Percentiles rank a stretch among this genome's conserved stretches.
phyloP scores from a whole-genome alignment of 345 rosid species.

The Salix brachista region DNA sequence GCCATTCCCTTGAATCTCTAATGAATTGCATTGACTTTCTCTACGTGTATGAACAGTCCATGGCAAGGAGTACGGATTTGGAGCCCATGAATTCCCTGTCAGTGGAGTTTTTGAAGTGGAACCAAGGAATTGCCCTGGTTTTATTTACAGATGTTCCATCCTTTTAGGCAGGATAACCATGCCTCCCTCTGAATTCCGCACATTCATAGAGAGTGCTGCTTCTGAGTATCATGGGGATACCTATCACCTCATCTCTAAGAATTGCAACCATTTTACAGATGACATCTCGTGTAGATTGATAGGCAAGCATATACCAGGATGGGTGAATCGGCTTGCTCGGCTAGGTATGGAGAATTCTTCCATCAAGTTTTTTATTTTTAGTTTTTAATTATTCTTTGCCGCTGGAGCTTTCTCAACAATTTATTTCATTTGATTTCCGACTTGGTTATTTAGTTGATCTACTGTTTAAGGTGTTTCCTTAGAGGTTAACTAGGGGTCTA shows the following conservation, averaged over 20 bases:
- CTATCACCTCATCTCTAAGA: constrained; percentile 69
- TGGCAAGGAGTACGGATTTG: constrained; percentile 75
- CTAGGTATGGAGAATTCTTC: constrained; percentile 40
- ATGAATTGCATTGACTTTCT: not conserved
- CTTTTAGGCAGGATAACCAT: constrained; percentile 41
- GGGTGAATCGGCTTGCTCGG: constrained; percentile 77
- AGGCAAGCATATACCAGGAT: constrained; percentile 56
- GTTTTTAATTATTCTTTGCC: not conserved
- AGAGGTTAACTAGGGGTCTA: too few relatives aligned
- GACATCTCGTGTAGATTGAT: constrained; percentile 54
- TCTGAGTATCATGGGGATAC: constrained; percentile 81
- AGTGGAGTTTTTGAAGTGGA: constrained; percentile 86
- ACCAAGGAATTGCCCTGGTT: constrained; percentile 69
- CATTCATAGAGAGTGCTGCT: constrained; percentile 56
- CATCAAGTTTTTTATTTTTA: not conserved
- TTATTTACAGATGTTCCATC: constrained; percentile 54
- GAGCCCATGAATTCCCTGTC: constrained; percentile 69
- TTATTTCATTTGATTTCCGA: too few relatives aligned
- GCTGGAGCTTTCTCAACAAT: too few relatives aligned
- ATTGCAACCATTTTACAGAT: constrained; percentile 76
- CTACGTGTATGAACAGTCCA: constrained; percentile 44
- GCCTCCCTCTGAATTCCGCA: constrained; percentile 47
- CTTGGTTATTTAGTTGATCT: too few relatives aligned
- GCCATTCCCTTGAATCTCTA: not conserved
- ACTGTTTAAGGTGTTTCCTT: too few relatives aligned